These are phyloP conservation scores for Quillaja saponaria DNA, from an alignment of 306 rosid species.

Conservation along the genomic window DNA sequence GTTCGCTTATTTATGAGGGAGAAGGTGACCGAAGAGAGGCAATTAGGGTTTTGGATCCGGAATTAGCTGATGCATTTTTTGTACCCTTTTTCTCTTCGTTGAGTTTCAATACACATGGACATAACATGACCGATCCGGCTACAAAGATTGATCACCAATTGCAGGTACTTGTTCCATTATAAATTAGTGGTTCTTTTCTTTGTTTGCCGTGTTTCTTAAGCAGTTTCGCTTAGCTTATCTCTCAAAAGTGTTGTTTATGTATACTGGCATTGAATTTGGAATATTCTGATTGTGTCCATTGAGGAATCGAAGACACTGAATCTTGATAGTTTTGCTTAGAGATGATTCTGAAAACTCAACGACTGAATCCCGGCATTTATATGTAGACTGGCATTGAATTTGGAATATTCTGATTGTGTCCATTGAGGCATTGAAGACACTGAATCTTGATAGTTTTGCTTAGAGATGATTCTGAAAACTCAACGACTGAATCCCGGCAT, in stretches of 20 bases:
- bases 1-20: conserved; percentile 63
- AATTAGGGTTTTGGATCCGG: conserved; percentile 84
- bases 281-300: not conserved
- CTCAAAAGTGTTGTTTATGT: not conserved
- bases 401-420: not conserved
- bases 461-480: not conserved
- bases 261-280: not conserved
- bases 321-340: not conserved
- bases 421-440: not conserved
- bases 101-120: conserved; percentile 90
- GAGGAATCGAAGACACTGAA: not conserved
- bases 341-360: no score
- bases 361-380: no score
- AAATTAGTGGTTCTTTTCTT: not conserved
- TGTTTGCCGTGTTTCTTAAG: not conserved
- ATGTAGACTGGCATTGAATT: not conserved
- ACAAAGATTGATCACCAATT: conserved; percentile 73
- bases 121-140: conserved; percentile 80
- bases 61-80: conserved; percentile 74
- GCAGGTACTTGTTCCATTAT: conserved; percentile 53
- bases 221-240: not conserved
- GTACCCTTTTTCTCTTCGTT: conserved; percentile 93
- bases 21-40: conserved; percentile 49
- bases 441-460: not conserved
- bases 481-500: no score